Base-by-base conservation (phyloP, 495 filamentous ascomycete genomes). In the Usnea hakonensis region DNA sequence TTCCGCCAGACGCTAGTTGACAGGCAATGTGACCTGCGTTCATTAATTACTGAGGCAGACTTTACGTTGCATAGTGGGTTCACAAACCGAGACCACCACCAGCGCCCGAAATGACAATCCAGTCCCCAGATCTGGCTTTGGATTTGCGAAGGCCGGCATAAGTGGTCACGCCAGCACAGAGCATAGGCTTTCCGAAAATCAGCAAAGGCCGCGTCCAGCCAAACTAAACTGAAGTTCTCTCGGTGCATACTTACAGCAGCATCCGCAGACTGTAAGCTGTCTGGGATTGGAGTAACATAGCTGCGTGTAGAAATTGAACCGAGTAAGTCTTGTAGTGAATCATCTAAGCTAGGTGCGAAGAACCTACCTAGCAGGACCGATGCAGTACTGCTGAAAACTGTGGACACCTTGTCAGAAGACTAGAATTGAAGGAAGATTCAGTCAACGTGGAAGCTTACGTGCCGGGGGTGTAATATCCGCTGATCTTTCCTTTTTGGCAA, bases 221-320 rank as follows among this genome's bases (percentile, higher is more conserved):
- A 40, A 50, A 7, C 11, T 17, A 50, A 26, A 50, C 46, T 2
- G 4, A 4, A 5, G 17, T 30, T 28, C 23, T 30, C 26, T 16
- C 13, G 16, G 43, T 17, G 17, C 30, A 26, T n/a, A 57, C 61
- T 32, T 61, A 67, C 65, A 1, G 87, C 86, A 11, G 86, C 87
- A 19, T 78, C 72, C 40, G 78, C 83, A 4, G 80, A 83, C 16
- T 71, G 69, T 7, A 89, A 72, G 7, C 68, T 73, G 6, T 87
- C 85, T 8, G 87, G 87, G 70, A 89, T 87, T 2, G 84, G 84
- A 2, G 86, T 88, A 26, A 89, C 85, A 66, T 89, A 85, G 69
- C 46, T 66, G 36, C 13, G 17, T 7, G 11, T 9, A 38, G 28
- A 23, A 62, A 28, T 4, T 17, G 17, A 17, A 48, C 19, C 52